Conservation (phyloP, 2,329 filamentous ascomycete species). For the Alternaria longipes region DNA sequence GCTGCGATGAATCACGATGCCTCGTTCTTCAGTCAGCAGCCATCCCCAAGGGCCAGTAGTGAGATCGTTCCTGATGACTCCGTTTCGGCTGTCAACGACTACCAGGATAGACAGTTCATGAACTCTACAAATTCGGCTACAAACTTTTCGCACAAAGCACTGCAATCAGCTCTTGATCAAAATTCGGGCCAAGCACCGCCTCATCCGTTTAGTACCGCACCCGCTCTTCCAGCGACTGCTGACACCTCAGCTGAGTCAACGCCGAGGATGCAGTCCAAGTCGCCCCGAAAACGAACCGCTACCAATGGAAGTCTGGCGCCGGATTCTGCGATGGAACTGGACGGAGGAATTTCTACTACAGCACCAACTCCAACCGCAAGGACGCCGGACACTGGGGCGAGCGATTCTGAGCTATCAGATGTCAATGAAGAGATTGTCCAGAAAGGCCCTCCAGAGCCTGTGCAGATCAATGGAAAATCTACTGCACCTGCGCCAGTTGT, state of each 20-base stretch:
- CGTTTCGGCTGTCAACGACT: conserved; percentile 31
- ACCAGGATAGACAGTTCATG: conserved; percentile 24
- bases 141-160: conserved; percentile 33
- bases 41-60: conserved; percentile 37
- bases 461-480: conserved; percentile 36
- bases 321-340: conserved; percentile 30
- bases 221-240: conserved; percentile 33
- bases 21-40: conserved; percentile 25
- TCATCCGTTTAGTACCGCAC: conserved; percentile 43
- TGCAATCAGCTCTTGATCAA: conserved; percentile 26
- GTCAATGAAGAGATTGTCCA: conserved; percentile 52
- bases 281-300: conserved; percentile 41
- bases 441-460: conserved; percentile 44
- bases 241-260: conserved; percentile 37
- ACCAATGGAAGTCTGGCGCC: conserved; percentile 32
- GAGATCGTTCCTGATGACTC: conserved; percentile 38
- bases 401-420: conserved; percentile 50
- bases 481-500: conserved; percentile 25
- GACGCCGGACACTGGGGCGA: conserved; percentile 40
- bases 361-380: conserved; percentile 39
- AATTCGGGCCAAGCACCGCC: conserved; percentile 23
- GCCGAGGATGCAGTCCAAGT: conserved; percentile 42
- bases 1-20: conserved; percentile 46
- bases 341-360: conserved; percentile 37
- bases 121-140: conserved; percentile 13